Evolutionary conservation across 352 stramenopile species (phyloP).

Genomic region (Pythium pyrilobum): DNA sequence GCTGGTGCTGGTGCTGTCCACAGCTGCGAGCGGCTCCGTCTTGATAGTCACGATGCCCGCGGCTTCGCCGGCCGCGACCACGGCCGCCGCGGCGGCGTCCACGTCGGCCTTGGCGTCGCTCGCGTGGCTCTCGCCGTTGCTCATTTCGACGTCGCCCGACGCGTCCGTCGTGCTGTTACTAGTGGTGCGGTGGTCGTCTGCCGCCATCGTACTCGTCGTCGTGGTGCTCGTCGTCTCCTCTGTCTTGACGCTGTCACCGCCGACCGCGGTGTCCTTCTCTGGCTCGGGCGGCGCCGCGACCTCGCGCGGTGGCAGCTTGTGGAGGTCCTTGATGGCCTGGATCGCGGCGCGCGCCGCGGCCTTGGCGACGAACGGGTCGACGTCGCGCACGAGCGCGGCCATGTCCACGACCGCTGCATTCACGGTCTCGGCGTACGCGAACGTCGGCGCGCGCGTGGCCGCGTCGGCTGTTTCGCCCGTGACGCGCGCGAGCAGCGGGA

Average conservation of each 20-base stretch:
- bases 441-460: slow-evolving; percentile 21
- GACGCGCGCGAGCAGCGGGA: slow-evolving; percentile 46
- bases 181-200: too few species aligned
- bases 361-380: slow-evolving; percentile 69
- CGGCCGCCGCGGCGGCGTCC: slow-evolving; percentile 30
- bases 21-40: slow-evolving; percentile 4
- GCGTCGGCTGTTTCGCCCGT: not conserved
- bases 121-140: not conserved
- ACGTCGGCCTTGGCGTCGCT: slow-evolving; percentile 19
- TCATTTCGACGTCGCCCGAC: slow-evolving; percentile 12
- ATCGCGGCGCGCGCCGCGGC: slow-evolving; percentile 64
- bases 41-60: slow-evolving; percentile 34
- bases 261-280: not conserved
- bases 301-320: slow-evolving; percentile 30
- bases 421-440: slow-evolving; percentile 37
- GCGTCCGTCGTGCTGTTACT: not conserved
- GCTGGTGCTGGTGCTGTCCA: slow-evolving; percentile 21
- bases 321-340: slow-evolving; percentile 52
- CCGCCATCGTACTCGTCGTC: too few species aligned
- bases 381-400: slow-evolving; percentile 40
- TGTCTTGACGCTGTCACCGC: not conserved
- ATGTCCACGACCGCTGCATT: slow-evolving; percentile 58
- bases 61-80: slow-evolving; percentile 29
- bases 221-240: too few species aligned
- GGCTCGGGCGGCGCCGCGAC: not conserved